Conservation (phyloP, 2,329 filamentous ascomycete genomes). For the Aspergillus floridensis region DNA sequence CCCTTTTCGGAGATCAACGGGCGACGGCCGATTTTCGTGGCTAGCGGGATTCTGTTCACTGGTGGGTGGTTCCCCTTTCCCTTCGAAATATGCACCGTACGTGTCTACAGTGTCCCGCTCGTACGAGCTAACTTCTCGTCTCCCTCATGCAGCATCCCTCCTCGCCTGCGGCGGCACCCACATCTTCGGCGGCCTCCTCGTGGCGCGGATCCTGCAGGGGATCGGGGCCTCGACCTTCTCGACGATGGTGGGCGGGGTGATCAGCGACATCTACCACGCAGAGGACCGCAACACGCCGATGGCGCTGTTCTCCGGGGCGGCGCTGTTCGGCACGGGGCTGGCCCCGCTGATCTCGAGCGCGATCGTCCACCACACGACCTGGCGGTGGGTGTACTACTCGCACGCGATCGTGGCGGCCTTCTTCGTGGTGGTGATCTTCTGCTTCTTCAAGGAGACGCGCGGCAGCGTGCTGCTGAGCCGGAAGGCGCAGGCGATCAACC, state of each 20-base stretch:
- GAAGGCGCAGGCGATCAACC: constrained; percentile 71
- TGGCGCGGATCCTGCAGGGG: constrained; percentile 73
- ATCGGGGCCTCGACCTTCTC: constrained; percentile 74
- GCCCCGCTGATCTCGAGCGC: constrained; percentile 71
- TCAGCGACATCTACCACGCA: constrained; percentile 79
- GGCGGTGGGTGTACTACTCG: constrained; percentile 88
- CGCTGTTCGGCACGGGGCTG: constrained; percentile 73
- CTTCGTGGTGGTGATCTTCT: constrained; percentile 61
- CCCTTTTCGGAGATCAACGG: constrained; percentile 88
- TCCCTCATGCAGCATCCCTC: constrained; percentile 53
- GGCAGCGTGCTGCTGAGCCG: constrained; percentile 74
- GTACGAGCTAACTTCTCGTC: no score
- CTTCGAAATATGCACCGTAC: no score
- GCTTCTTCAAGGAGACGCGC: constrained; percentile 78
- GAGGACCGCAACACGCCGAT: constrained; percentile 82
- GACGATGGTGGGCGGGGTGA: constrained; percentile 88
- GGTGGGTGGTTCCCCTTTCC: constrained; percentile 23
- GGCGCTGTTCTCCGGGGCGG: constrained; percentile 79
- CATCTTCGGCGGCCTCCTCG: constrained; percentile 68
- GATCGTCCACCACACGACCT: constrained; percentile 64
- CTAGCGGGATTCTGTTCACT: constrained; percentile 69
- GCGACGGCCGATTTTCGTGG: constrained; percentile 75
- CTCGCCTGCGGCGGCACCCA: constrained; percentile 70
- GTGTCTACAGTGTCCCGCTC: no score
- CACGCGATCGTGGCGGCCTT: constrained; percentile 69